Evolutionary conservation across 306 rosid species (phyloP).

Genomic region (Trifolium dubium): DNA sequence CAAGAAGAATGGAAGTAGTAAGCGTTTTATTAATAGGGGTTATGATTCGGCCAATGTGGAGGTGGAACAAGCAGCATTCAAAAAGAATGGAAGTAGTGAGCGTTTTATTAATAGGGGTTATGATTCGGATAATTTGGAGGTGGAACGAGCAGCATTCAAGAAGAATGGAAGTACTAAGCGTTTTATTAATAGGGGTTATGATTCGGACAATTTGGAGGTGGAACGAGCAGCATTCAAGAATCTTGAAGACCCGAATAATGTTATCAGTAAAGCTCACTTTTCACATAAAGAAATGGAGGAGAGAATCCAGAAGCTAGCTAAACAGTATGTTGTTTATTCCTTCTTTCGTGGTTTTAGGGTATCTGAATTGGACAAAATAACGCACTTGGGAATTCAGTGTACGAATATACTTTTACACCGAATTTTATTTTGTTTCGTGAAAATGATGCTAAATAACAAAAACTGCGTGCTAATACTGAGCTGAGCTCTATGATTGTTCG

Average conservation of each 20-base stretch:
- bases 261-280: conserved; percentile 58
- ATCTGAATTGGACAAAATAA: conserved; percentile 15
- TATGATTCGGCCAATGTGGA: conserved; percentile 47
- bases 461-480: background rate
- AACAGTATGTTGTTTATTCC: conserved; percentile 53
- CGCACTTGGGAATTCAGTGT: conserved; percentile 8
- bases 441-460: background rate
- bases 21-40: conserved; percentile 40
- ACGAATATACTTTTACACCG: conserved; percentile 8
- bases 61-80: conserved; percentile 83
- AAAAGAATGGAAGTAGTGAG: conserved; percentile 46
- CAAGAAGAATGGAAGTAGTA: conserved; percentile 45
- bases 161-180: conserved; percentile 44
- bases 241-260: conserved; percentile 55
- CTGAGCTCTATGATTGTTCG: conserved; percentile 15
- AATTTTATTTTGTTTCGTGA: background rate
- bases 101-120: conserved; percentile 39
- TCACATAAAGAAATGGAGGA: conserved; percentile 84
- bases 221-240: conserved; percentile 84
- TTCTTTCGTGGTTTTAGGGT: conserved; percentile 40
- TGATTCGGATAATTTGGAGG: conserved; percentile 49
- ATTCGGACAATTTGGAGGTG: conserved; percentile 50
- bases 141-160: conserved; percentile 83
- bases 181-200: conserved; percentile 40
- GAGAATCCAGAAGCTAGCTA: conserved; percentile 79